These are phyloP conservation scores for Arthroderma sp. DNA, from an alignment of 2,329 filamentous ascomycete genomes.

Conservation along the genomic window DNA sequence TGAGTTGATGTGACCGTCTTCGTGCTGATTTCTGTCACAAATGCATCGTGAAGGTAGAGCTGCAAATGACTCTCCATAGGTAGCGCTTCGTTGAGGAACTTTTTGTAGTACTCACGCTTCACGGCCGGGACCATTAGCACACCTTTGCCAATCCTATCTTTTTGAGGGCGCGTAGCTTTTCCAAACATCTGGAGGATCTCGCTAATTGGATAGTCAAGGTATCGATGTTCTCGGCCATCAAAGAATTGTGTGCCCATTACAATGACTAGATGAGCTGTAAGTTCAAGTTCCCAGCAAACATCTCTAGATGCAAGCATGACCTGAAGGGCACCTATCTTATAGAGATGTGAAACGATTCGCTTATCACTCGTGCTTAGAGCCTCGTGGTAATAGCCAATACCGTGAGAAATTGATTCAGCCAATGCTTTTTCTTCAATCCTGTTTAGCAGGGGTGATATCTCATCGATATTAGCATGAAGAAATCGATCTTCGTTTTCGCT, in stretches of 20 bases:
- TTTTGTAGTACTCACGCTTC: constrained; percentile 96
- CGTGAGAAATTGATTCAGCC: constrained; percentile 80
- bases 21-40: constrained; percentile 93
- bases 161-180: constrained; percentile 66
- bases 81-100: constrained; percentile 91
- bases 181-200: constrained; percentile 98
- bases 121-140: constrained; percentile 94
- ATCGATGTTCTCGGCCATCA: constrained; percentile 90
- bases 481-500: constrained; percentile 92
- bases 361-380: constrained; percentile 80
- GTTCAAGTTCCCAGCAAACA: constrained; percentile 90
- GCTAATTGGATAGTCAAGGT: constrained; percentile 88
- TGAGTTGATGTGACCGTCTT: constrained; percentile 92
- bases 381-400: constrained; percentile 95
- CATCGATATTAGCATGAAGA: constrained; percentile 68
- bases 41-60: constrained; percentile 84
- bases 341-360: constrained; percentile 85
- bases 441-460: constrained; percentile 69
- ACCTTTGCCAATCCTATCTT: constrained; percentile 71
- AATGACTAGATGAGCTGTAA: constrained; percentile 77
- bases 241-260: constrained; percentile 98
- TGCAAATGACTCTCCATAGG: constrained; percentile 92
- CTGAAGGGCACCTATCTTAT: constrained; percentile 77
- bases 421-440: constrained; percentile 77
- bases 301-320: constrained; percentile 72